Base-by-base conservation (phyloP, 495 filamentous ascomycete species). In the Aspergillus sclerotioniger region DNA sequence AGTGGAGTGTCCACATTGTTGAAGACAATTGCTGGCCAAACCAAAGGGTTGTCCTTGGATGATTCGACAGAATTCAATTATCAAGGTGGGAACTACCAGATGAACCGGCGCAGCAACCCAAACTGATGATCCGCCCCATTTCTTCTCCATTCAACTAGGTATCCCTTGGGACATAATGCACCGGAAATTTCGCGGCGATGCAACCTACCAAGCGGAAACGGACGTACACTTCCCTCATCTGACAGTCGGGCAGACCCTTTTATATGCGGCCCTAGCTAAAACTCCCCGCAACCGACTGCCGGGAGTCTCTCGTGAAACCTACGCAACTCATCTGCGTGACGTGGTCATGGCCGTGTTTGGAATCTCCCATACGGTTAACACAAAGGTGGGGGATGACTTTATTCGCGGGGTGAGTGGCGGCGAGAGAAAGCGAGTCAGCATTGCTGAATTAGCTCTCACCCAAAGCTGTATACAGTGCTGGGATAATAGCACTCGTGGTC, bases 401-500 rank as follows among this genome's bases (percentile, higher is more conserved):
- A 75, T 92, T 41, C 88, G 90, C 8, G 90, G 90, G 58, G 81
- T 90, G 8, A 89, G 89, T 25, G 87, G 86, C 6, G 53, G 53
- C 2, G 53, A 56, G 41, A 21, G 53, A 15, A 48, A 48, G 28
- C 43, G 53, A 0, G 43, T 48, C 1, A 56, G 43, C 48, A 76
- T 77, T 51, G 70, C 71, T 1, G 72, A 83, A 58, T 72, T 73
- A 20, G 80, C 88, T 67, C 76, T 89, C 25, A 86, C 82, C 16
- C 84, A 85, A 33, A 82, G 82, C 28, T 82, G 83, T 45, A 70
- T 95, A 7, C 78, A 84, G 50, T 89, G 83, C 20, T 93, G 90
- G 88, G 91, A 94, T 65, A 93, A 96, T 70, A 84, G 80, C 47
- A 91, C 90, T 1, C 82, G 90, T 53, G 90, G 91, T 28, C 75